These are phyloP conservation scores for Leccinum arenicola DNA, from an alignment of 768 basidiomycete genomes.

Conservation along the genomic window DNA sequence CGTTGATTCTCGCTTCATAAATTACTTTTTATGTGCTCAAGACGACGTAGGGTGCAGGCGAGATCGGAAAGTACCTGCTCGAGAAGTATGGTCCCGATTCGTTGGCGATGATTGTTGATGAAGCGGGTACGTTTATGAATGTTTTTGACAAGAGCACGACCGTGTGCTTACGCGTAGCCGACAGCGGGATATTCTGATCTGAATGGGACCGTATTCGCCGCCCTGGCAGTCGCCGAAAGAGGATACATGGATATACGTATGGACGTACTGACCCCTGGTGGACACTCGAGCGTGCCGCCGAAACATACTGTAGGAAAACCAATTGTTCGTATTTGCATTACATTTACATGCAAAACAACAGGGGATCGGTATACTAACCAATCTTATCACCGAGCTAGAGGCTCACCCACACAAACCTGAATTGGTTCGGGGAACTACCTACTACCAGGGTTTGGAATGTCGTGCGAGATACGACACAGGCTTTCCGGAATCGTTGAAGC, in stretches of 20 bases:
- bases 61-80: constrained; percentile 40
- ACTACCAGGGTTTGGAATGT: constrained; percentile 39
- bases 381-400: constrained; percentile 47
- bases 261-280: constrained; percentile 45
- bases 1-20: background rate
- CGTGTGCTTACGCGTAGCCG: background rate
- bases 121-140: constrained; percentile 40
- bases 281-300: constrained; percentile 54
- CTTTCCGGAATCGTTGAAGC: constrained; percentile 25
- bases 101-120: constrained; percentile 56
- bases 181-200: constrained; percentile 29
- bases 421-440: constrained; percentile 26
- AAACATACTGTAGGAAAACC: constrained; percentile 43
- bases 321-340: background rate
- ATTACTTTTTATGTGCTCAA: background rate
- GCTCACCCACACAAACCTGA: constrained; percentile 37
- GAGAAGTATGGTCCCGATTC: constrained; percentile 47
- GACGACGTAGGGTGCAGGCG: constrained; percentile 37
- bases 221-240: constrained; percentile 37
- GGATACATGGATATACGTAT: constrained; percentile 43
- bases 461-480: constrained; percentile 38
- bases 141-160: background rate
- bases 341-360: constrained; percentile 8
- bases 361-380: constrained; percentile 51
- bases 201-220: constrained; percentile 32